These are phyloP conservation scores for Rhizoctonia solani DNA, from an alignment of 1,284 basidiomycete genomes.

Conservation along the genomic window DNA sequence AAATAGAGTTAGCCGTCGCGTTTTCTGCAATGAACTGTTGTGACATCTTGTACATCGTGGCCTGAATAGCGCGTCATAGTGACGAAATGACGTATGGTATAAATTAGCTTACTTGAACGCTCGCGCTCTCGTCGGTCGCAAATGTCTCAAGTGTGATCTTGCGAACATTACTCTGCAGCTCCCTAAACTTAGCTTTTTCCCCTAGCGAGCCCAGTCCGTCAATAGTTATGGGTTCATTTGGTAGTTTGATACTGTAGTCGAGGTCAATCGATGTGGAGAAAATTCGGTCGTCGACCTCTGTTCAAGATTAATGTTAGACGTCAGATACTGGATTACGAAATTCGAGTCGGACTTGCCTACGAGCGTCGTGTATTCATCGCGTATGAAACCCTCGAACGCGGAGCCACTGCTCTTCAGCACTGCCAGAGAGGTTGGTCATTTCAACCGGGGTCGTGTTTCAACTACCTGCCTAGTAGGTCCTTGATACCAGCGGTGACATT, in stretches of 20 bases:
- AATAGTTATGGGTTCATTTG: constrained; percentile 53
- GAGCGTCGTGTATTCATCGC: constrained; percentile 89
- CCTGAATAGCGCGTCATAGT: constrained; percentile 52
- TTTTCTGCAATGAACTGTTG: constrained; percentile 73
- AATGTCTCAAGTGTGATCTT: constrained; percentile 79
- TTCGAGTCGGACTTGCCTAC: constrained; percentile 46
- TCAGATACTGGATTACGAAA: neutral
- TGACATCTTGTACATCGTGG: constrained; percentile 90
- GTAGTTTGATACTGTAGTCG: constrained; percentile 64
- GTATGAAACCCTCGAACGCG: constrained; percentile 79
- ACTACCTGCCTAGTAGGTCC: constrained; percentile 72
- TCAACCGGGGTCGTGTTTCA: neutral
- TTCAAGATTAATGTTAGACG: neutral
- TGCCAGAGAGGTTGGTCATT: constrained; percentile 43
- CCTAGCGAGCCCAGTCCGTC: constrained; percentile 53
- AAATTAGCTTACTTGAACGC: constrained; percentile 72
- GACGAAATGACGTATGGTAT: constrained; percentile 18
- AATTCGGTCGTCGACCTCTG: constrained; percentile 80
- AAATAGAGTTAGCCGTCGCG: constrained; percentile 61
- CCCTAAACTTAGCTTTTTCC: constrained; percentile 62
- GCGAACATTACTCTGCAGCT: constrained; percentile 62
- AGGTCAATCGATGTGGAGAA: constrained; percentile 84
- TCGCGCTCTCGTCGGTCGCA: constrained; percentile 85
- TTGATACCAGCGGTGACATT: constrained; percentile 69
- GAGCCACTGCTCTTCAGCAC: constrained; percentile 92